phyloP scores from a whole-genome alignment of 495 filamentous ascomycete species.

The Cladorrhinum samala region DNA sequence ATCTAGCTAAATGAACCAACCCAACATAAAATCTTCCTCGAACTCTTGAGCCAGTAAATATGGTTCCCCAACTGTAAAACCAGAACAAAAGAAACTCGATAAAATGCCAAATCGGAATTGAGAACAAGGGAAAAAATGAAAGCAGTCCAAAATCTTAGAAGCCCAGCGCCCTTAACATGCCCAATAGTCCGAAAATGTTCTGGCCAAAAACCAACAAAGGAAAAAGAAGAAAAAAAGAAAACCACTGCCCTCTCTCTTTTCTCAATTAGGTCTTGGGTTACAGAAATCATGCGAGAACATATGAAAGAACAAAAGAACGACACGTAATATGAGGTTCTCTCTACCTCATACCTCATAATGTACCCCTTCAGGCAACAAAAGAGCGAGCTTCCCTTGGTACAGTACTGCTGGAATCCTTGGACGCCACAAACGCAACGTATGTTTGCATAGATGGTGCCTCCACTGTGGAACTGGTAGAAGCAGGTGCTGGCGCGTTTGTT shows the following conservation, averaged over 20 bases:
- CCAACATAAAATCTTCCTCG: too few species aligned
- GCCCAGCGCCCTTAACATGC: conserved; percentile 3
- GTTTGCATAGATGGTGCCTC: not conserved
- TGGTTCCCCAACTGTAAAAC: too few species aligned
- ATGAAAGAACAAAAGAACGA: not conserved
- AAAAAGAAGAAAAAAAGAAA: not conserved
- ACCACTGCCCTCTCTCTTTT: not conserved
- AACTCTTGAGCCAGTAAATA: too few species aligned
- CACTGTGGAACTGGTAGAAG: not conserved
- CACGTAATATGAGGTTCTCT: not conserved
- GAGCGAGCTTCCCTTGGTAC: not conserved
- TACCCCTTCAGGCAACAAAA: not conserved
- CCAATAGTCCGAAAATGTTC: not conserved
- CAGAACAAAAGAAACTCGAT: not conserved
- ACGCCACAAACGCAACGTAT: not conserved
- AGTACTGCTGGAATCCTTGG: not conserved
- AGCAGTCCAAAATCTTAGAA: conserved; percentile 3
- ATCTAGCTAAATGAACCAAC: too few species aligned
- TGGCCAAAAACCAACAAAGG: not conserved
- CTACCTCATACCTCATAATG: not conserved
- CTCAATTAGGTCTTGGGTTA: not conserved
- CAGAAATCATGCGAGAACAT: not conserved
- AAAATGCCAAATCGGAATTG: not conserved
- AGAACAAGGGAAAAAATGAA: not conserved
- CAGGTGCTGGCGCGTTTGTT: not conserved